Percentiles rank a stretch among this genome's conserved stretches.
Evolutionary conservation across 192 early-diverging fungal genomes (phyloP).

Genomic region (Coemansia sp.): DNA sequence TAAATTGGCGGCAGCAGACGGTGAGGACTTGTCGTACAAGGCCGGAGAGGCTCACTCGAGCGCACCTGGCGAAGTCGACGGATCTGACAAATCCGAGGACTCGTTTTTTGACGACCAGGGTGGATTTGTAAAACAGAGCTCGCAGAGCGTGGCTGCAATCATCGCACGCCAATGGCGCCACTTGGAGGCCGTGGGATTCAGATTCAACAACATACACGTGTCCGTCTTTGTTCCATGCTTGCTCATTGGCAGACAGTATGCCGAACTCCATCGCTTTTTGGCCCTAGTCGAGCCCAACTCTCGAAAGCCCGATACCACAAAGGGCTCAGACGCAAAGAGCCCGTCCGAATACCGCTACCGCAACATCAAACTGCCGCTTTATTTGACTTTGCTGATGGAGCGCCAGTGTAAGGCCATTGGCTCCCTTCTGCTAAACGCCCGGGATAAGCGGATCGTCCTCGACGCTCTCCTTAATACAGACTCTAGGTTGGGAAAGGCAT

Average conservation of each 20-base stretch:
- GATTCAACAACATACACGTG: slow-evolving; percentile 45
- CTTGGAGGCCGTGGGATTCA: slow-evolving; percentile 30
- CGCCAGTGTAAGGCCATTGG: slow-evolving; percentile 16
- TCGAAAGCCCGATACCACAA: neutral
- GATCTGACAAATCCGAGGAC: no score
- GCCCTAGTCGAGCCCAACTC: slow-evolving; percentile 19
- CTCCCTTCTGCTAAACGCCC: slow-evolving; percentile 11
- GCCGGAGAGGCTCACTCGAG: neutral
- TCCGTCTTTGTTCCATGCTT: slow-evolving; percentile 39
- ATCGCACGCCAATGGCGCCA: slow-evolving; percentile 23
- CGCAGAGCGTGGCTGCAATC: slow-evolving; percentile 19
- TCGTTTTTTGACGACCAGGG: slow-evolving; percentile 5
- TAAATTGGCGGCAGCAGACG: neutral
- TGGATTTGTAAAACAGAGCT: slow-evolving; percentile 1
- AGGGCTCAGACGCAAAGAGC: neutral
- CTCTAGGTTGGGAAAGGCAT: slow-evolving; percentile 2
- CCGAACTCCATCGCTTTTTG: slow-evolving; percentile 29
- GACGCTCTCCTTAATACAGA: slow-evolving; percentile 14
- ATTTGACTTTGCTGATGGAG: slow-evolving; percentile 12
- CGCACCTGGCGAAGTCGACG: no score
- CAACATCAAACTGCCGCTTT: slow-evolving; percentile 19
- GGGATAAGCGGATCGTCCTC: slow-evolving; percentile 32
- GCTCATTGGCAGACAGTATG: slow-evolving; percentile 38
- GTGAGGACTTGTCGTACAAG: no score
- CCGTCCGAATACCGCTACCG: slow-evolving; percentile 17